Base-by-base conservation (phyloP, 352 stramenopile genomes). In the Phytophthora lateralis region DNA sequence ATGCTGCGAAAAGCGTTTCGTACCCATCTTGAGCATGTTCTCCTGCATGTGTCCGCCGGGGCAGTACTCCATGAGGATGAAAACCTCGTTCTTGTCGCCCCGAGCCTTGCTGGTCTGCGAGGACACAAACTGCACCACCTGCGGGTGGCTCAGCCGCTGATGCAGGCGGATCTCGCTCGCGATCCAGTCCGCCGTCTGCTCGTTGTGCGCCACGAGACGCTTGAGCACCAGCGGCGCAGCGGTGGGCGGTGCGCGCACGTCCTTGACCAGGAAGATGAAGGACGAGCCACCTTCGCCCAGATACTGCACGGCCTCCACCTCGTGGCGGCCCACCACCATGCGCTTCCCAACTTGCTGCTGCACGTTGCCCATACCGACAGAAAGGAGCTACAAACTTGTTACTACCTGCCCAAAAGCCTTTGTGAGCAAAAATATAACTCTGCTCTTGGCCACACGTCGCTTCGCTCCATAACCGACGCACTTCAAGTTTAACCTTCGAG, bases 11-110 rank as follows among this genome's bases (percentile, higher is more conserved):
- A 93, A 91, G 32, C 76, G 71, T 55, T 84, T 84, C 32, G 78
- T 72, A 18, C 80, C 86, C 78, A 98, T 92, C 53, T 91, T 89
- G 35, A 85, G 85, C 69, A 98, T 96, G 52, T 98, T 94, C 44
- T 98, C 90, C 46, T 99, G 85, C 32, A 98, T 66, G 65, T 98
- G 93, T 9, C 96, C 96, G 6, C 89, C 82, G 17, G 96, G 85
- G 57, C 95, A 99, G 69, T 97, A 98, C 72, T 99, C 96, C 91
- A 99, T 98, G 53, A 99, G 73, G 60, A 98, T 98, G 49, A 96
- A 90, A 50, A 98, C 93, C 62, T 98, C 95, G 41, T 50, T 83
- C 68, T 90, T 80, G 50, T 71, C 60, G 10, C 49, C 60, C 4
- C 64, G 61, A 21, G 73, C 66, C 29, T 74, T 69, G 47, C 69